A percentile compares a stretch with the other conserved stretches of the same genome.
These are phyloP conservation scores for Pancytospora philotis DNA, from an alignment of 371 early-diverging fungal genomes.

Conservation along the genomic window DNA sequence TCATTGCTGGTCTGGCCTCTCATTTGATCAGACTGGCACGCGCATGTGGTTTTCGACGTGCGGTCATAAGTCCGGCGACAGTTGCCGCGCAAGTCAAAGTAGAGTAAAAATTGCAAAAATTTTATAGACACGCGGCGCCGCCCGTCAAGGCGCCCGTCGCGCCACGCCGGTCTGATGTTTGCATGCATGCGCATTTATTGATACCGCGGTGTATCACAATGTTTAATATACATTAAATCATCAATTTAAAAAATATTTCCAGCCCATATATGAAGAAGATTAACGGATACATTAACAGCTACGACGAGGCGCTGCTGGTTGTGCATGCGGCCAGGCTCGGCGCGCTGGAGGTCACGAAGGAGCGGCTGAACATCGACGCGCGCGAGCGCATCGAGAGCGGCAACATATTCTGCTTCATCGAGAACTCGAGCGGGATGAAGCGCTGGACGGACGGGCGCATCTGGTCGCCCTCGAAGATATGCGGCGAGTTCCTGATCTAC, in stretches of 20 bases:
- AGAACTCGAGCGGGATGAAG: conserved; percentile 54
- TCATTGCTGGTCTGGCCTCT: no score
- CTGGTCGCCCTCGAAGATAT: conserved; percentile 60
- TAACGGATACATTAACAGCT: conserved; percentile 49
- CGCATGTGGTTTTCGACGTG: no score
- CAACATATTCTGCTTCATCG: conserved; percentile 56
- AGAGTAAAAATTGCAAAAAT: no score
- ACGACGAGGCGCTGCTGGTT: conserved; percentile 47
- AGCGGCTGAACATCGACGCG: conserved; percentile 46
- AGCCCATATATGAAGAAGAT: conserved; percentile 31
- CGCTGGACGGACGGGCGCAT: conserved; percentile 60
- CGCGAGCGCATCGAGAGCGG: conserved; percentile 50
- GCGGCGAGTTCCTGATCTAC: conserved; percentile 59
- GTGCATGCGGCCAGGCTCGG: conserved; percentile 51
- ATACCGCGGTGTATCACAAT: no score
- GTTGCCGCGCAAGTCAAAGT: no score
- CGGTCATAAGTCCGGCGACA: no score
- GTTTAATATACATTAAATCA: no score
- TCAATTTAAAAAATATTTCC: neutral
- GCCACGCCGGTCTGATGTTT: no score
- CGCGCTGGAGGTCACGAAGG: conserved; percentile 29
- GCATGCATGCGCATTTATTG: no score
- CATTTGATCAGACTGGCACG: no score
- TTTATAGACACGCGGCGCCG: no score
- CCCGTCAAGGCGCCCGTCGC: no score